Conservation (phyloP, 805 yeast genomes). For the Teunomyces pallodes region DNA sequence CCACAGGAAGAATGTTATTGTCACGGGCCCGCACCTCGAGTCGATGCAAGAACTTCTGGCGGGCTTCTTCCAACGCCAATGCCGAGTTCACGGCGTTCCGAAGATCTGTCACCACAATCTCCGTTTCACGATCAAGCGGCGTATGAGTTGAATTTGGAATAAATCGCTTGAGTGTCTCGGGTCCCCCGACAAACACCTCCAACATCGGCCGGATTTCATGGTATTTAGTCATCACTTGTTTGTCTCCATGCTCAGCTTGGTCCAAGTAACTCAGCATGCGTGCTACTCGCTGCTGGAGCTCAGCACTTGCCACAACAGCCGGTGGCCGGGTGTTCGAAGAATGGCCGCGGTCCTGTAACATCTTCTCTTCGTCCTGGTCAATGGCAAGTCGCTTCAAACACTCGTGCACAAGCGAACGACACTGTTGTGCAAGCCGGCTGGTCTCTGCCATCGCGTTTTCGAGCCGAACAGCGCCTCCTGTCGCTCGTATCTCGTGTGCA, state of each 20-base stretch:
- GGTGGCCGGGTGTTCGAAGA: slow-evolving; percentile 51
- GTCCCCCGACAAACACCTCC: slow-evolving; percentile 42
- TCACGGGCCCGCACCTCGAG: slow-evolving; percentile 46
- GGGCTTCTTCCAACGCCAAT: slow-evolving; percentile 27
- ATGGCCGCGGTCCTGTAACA: slow-evolving; percentile 50
- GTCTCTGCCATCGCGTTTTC: slow-evolving; percentile 46
- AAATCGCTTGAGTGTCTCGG: slow-evolving; percentile 25
- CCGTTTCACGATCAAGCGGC: slow-evolving; percentile 30
- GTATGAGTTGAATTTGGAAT: slow-evolving; percentile 42
- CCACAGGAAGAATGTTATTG: slow-evolving; percentile 49
- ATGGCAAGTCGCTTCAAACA: slow-evolving; percentile 44
- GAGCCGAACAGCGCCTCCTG: slow-evolving; percentile 51
- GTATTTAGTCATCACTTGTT: slow-evolving; percentile 46
- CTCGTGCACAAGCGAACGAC: slow-evolving; percentile 42
- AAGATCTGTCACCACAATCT: slow-evolving; percentile 31
- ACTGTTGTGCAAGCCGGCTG: slow-evolving; percentile 37
- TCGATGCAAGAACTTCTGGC: slow-evolving; percentile 40
- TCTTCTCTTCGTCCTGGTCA: slow-evolving; percentile 57
- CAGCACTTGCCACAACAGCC: slow-evolving; percentile 45
- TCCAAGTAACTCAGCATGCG: slow-evolving; percentile 48
- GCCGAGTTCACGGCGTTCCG: slow-evolving; percentile 32
- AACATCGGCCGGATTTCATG: slow-evolving; percentile 47
- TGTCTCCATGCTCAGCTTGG: slow-evolving; percentile 65
- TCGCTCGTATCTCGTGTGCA: slow-evolving; percentile 48
- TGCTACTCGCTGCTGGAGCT: slow-evolving; percentile 36